Evolutionary conservation across 169 alveolate genomes (phyloP).

Genomic region (Plasmodium blacklocki): DNA sequence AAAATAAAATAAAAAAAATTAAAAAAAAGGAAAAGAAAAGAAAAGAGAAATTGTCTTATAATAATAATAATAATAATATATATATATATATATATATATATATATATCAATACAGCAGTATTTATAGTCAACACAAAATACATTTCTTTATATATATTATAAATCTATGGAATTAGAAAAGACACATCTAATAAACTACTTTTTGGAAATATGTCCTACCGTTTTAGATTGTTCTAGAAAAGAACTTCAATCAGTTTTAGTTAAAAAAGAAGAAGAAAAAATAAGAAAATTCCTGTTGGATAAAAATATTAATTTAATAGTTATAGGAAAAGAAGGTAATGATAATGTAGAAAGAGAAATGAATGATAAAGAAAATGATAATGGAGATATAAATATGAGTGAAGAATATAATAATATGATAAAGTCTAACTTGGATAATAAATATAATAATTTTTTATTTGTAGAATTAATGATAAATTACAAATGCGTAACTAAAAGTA

Average conservation of each 20-base stretch:
- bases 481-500: constrained; percentile 68
- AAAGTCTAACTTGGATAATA: constrained; percentile 23
- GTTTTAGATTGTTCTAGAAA: constrained; percentile 87
- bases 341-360: constrained; percentile 38
- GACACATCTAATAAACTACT: constrained; percentile 84
- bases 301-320: constrained; percentile 81
- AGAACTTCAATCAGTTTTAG: constrained; percentile 83
- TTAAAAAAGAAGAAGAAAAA: constrained; percentile 82
- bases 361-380: constrained; percentile 30
- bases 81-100: neutral
- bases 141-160: neutral
- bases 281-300: constrained; percentile 83
- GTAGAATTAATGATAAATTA: constrained; percentile 72
- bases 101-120: neutral
- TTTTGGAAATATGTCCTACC: constrained; percentile 88
- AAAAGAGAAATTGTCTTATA: too few relatives aligned
- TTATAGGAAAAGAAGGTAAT: constrained; percentile 83
- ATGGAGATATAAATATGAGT: neutral
- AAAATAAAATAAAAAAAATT: too few relatives aligned
- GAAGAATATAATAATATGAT: neutral
- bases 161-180: constrained; percentile 81
- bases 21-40: too few relatives aligned
- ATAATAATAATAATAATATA: neutral
- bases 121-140: neutral
- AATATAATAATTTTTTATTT: constrained; percentile 36